Evolutionary conservation across 768 basidiomycete genomes (phyloP).

Genomic region (Mycena olivaceomarginata): DNA sequence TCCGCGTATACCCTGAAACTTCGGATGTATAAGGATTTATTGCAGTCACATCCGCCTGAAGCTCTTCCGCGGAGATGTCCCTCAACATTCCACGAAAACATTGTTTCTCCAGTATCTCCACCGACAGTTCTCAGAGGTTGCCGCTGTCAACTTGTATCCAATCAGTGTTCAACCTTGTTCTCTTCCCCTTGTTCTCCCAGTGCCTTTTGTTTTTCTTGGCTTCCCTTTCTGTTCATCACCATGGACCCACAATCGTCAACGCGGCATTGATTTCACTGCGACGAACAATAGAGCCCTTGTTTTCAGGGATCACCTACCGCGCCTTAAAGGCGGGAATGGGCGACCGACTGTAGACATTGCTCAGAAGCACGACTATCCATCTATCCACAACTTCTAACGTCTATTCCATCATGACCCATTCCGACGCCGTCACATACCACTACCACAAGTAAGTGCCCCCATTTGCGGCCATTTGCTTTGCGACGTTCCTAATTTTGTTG

Average conservation of each 20-base stretch:
- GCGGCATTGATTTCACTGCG: neutral
- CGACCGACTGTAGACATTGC: neutral
- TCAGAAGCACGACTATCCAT: neutral
- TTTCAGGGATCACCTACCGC: neutral
- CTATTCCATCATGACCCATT: slow-evolving; percentile 16
- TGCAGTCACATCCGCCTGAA: too few species aligned
- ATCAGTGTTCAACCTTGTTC: slow-evolving; percentile 19
- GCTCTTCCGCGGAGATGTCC: too few species aligned
- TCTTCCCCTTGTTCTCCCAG: neutral
- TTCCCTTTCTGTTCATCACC: slow-evolving; percentile 26
- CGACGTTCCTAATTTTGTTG: neutral
- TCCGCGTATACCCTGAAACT: slow-evolving; percentile 24
- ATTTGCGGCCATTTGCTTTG: neutral
- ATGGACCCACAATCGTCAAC: slow-evolving; percentile 32
- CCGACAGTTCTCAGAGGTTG: neutral
- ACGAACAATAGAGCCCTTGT: slow-evolving; percentile 33
- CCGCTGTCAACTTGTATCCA: neutral
- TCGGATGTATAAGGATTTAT: neutral
- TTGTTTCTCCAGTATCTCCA: neutral
- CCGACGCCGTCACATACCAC: neutral
- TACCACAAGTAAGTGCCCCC: neutral
- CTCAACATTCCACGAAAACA: neutral
- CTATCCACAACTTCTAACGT: neutral
- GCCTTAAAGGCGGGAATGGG: slow-evolving; percentile 11
- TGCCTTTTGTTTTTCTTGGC: slow-evolving; percentile 15